phyloP scores from a whole-genome alignment of 2,329 filamentous ascomycete species.

The Colletotrichum sp. region DNA sequence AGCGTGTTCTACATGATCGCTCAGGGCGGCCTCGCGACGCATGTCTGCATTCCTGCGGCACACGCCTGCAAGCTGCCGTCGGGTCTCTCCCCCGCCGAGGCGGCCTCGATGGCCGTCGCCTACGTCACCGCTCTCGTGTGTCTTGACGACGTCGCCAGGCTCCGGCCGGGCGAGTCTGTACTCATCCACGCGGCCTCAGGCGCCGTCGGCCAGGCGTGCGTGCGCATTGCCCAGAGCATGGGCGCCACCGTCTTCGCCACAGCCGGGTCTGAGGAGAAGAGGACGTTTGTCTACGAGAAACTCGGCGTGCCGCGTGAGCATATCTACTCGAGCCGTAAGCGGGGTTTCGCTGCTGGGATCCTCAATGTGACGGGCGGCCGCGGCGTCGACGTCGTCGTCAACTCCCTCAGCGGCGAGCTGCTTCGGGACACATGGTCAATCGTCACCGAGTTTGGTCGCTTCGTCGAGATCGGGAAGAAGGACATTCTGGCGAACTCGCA shows the following conservation, averaged over 20 bases:
- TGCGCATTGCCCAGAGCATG: constrained; percentile 12
- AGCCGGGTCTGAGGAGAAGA: constrained; percentile 37
- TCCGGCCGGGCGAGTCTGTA: constrained; percentile 24
- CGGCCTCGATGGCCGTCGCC: constrained; percentile 23
- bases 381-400: background rate
- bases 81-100: constrained; percentile 30
- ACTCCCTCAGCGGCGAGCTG: background rate
- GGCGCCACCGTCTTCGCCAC: constrained; percentile 35
- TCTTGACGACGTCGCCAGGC: constrained; percentile 23
- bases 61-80: too few species aligned
- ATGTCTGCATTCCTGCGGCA: background rate
- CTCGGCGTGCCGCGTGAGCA: background rate
- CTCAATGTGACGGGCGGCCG: background rate
- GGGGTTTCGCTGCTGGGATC: background rate
- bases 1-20: background rate
- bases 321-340: background rate
- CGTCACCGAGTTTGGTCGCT: background rate
- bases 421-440: background rate
- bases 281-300: constrained; percentile 26
- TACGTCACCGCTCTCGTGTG: constrained; percentile 30
- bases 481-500: background rate
- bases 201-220: constrained; percentile 23
- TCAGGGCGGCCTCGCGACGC: background rate
- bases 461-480: background rate
- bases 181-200: constrained; percentile 28